Percentiles rank a stretch among this genome's conserved stretches.
These are phyloP conservation scores for Thelonectria blattea DNA, from an alignment of 2,329 filamentous ascomycete genomes.

Conservation along the genomic window DNA sequence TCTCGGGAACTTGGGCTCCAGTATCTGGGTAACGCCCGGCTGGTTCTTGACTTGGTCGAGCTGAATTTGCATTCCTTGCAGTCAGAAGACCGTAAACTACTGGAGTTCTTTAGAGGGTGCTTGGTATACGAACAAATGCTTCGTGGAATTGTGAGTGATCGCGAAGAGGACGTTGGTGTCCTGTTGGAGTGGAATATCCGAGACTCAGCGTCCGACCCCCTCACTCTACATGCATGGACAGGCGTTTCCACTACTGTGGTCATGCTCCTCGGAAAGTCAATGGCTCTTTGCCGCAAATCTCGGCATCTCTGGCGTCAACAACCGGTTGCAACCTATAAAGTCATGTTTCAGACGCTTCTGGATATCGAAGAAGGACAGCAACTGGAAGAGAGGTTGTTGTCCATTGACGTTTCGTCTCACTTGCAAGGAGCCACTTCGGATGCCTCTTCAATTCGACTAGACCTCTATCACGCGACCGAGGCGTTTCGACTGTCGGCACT, in stretches of 20 bases:
- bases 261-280: slow-evolving; percentile 29
- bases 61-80: slow-evolving; percentile 22
- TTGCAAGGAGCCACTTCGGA: slow-evolving; percentile 36
- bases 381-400: slow-evolving; percentile 28
- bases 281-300: slow-evolving; percentile 30
- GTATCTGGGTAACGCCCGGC: slow-evolving; percentile 28
- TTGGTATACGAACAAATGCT: slow-evolving; percentile 31
- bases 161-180: slow-evolving; percentile 28
- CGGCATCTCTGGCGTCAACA: slow-evolving; percentile 28
- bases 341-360: slow-evolving; percentile 31
- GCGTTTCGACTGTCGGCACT: slow-evolving; percentile 46
- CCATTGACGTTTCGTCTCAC: slow-evolving; percentile 23
- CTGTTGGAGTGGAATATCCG: slow-evolving; percentile 25
- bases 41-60: slow-evolving; percentile 26
- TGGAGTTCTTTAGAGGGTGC: slow-evolving; percentile 31
- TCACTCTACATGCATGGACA: slow-evolving; percentile 30
- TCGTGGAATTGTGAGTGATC: slow-evolving; percentile 27
- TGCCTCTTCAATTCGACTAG: slow-evolving; percentile 32
- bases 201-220: slow-evolving; percentile 6
- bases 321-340: slow-evolving; percentile 26
- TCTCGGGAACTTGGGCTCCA: slow-evolving; percentile 29
- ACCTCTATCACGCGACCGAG: slow-evolving; percentile 46
- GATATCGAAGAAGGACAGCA: slow-evolving; percentile 29
- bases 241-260: slow-evolving; percentile 29
- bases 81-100: slow-evolving; percentile 20